Base-by-base conservation (phyloP, 805 yeast species). In the Ascoidea tarda region DNA sequence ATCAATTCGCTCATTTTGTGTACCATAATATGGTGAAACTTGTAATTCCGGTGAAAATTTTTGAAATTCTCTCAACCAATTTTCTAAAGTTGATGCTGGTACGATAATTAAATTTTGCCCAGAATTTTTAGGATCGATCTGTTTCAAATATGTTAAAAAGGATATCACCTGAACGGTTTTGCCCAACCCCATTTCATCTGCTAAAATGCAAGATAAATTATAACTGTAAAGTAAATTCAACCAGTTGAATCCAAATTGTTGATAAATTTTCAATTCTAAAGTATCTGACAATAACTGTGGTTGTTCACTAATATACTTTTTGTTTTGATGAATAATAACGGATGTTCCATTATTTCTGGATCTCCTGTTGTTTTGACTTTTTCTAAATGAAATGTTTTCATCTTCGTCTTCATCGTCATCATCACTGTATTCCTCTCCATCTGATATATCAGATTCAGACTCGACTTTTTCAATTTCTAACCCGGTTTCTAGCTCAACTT, bases 151-250 rank as follows among this genome's bases (percentile, higher is more conserved):
- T 1, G 98, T 89, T 63, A 93, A 69, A 63, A 93, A 93, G 6
- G 97, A 77, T 67, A 93, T 91, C 38, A 93, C 96, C 68, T 93
- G 98, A 64, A 96, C 85, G 0, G 99, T 93, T 64, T 93, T 93
- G 55, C 99, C 99, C 50, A 93, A 72, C 5, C 96, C 99, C 99
- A 93, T 93, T 65, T 93, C 99, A 69, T 93, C 99, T 0, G 99
- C 99, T 50, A 93, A 71, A 53, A 93, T 93, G 69, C 99, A 90
- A 5, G 96, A 88, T 53, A 93, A 72, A 16, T 80, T 75, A 62
- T 84, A 80, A 54, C 78, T 79, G 65, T 91, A 93, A 33, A 93
- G 72, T 52, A 91, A 66, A 56, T 82, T 75, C 52, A 93, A 71
- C 99, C 99, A 93, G 65, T 93, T 93, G 51, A 93, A 69, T 49